Percentiles rank a stretch among this genome's conserved stretches.
phyloP scores from a whole-genome alignment of 1,284 basidiomycete species.

The Wallemia hederae region DNA sequence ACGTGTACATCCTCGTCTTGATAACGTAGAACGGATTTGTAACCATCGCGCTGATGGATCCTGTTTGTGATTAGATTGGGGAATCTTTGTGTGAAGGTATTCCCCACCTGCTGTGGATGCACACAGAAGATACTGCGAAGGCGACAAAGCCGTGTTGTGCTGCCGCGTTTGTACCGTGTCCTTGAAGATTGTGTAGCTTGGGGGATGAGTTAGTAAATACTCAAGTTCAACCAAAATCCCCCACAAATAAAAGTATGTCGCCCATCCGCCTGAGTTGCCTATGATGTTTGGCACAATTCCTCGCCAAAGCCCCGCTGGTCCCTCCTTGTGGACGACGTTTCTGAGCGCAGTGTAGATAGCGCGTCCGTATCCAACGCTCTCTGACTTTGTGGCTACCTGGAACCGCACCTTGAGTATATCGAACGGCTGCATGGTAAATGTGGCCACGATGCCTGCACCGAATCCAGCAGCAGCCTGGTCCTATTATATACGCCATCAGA shows the following conservation, averaged over 20 bases:
- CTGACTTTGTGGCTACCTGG: conserved; percentile 29
- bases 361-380: not conserved
- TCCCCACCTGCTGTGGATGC: conserved; percentile 69
- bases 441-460: conserved; percentile 70
- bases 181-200: not conserved
- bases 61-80: conserved; percentile 18
- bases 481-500: conserved; percentile 8
- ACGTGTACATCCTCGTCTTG: conserved; percentile 90
- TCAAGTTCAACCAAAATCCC: not conserved
- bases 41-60: conserved; percentile 68
- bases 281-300: conserved; percentile 74
- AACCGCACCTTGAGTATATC: conserved; percentile 89
- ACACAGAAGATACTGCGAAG: conserved; percentile 57
- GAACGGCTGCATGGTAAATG: conserved; percentile 88
- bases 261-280: conserved; percentile 88
- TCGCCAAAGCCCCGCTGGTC: conserved; percentile 64
- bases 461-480: conserved; percentile 88
- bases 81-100: conserved; percentile 11
- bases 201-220: not conserved
- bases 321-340: conserved; percentile 23
- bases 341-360: not conserved
- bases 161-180: not conserved
- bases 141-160: conserved; percentile 22
- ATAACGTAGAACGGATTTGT: conserved; percentile 99
- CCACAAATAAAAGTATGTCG: conserved; percentile 86